Percentiles rank a stretch among this genome's conserved stretches.
phyloP scores from a whole-genome alignment of 2,329 filamentous ascomycete species.

The Aspergillus pseudotamarii region DNA sequence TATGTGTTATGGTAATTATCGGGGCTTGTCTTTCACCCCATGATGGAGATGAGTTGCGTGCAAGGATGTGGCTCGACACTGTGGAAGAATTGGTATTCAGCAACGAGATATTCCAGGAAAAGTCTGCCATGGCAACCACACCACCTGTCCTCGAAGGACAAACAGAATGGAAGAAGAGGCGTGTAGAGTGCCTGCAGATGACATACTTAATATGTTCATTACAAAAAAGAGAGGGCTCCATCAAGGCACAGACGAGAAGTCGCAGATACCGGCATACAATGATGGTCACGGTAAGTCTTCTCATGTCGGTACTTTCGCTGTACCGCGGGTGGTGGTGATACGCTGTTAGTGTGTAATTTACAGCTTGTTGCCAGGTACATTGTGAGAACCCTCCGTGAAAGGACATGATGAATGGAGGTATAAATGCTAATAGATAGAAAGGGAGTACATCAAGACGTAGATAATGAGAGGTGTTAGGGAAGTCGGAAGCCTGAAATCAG shows the following conservation, averaged over 20 bases:
- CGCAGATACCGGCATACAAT: constrained; percentile 26
- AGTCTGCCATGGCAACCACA: neutral
- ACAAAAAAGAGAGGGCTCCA: constrained; percentile 29
- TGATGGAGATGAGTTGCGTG: constrained; percentile 14
- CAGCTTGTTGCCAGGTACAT: neutral
- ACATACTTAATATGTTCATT: constrained; percentile 28
- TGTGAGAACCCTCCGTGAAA: neutral
- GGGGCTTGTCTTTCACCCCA: constrained; percentile 30
- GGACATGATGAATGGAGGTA: neutral
- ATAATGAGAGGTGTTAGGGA: neutral
- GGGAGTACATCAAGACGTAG: too few species aligned
- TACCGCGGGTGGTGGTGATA: neutral
- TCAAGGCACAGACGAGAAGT: constrained; percentile 22
- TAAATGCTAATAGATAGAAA: neutral
- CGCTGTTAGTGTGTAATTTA: neutral
- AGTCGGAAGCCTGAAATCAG: neutral
- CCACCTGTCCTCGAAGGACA: neutral
- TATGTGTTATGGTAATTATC: constrained; percentile 32
- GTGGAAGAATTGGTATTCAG: constrained; percentile 27
- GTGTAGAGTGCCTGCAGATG: constrained; percentile 25
- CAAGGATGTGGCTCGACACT: constrained; percentile 24
- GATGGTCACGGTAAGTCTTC: constrained; percentile 27
- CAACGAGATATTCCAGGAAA: constrained; percentile 16
- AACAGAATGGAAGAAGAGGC: constrained; percentile 14
- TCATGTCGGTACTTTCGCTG: neutral